A percentile compares a stretch with the other conserved stretches of the same genome.
phyloP scores from a whole-genome alignment of 2,329 filamentous ascomycete genomes.

The Dactylellina drechsleri region DNA sequence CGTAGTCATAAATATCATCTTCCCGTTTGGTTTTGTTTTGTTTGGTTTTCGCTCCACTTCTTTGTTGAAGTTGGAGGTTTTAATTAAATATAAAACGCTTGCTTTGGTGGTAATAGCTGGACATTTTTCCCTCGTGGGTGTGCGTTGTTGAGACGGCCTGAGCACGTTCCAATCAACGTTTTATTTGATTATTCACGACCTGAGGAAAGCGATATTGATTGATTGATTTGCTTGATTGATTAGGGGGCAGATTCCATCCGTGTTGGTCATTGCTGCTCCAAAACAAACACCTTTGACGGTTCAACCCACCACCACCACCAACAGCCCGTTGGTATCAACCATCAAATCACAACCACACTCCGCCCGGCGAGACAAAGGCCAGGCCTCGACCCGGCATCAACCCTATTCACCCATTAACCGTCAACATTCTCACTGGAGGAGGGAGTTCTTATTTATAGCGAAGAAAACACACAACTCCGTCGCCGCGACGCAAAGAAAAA shows the following conservation, averaged over 20 bases:
- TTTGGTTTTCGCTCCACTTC: slow-evolving; percentile 41
- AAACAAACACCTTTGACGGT: slow-evolving; percentile 33
- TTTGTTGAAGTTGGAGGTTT: slow-evolving; percentile 49
- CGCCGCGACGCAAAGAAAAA: no score
- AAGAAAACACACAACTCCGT: neutral
- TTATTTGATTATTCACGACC: neutral
- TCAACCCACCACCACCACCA: neutral
- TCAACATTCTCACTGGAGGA: no score
- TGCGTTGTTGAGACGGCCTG: slow-evolving; percentile 24
- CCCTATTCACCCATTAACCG: no score
- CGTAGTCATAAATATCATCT: neutral
- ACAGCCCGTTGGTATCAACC: neutral
- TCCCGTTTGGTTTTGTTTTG: neutral
- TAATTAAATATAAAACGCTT: no score
- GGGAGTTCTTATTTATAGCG: neutral
- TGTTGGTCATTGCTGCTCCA: slow-evolving; percentile 27
- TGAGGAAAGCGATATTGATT: no score
- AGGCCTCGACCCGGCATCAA: no score
- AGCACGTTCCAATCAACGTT: slow-evolving; percentile 43
- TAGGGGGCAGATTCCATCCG: slow-evolving; percentile 1
- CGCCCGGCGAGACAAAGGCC: no score
- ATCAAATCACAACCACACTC: slow-evolving; percentile 17
- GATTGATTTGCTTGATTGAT: no score
- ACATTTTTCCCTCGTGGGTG: no score
- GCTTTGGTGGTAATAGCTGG: no score